Evolutionary conservation across 2,329 filamentous ascomycete species (phyloP).

Genomic region (Bipolaris zeicola): DNA sequence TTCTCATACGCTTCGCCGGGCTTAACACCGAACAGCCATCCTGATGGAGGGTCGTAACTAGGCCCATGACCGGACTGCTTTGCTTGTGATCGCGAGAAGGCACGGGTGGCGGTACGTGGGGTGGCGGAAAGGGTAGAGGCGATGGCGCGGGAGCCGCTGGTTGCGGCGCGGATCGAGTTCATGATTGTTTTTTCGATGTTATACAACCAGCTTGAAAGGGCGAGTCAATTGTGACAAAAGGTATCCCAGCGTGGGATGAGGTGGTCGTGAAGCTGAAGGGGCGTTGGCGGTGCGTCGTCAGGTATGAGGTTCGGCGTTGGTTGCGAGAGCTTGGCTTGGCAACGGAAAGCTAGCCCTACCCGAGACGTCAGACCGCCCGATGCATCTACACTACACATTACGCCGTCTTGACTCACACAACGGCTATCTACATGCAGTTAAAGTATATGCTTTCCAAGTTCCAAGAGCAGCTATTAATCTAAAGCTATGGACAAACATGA

Average conservation of each 20-base stretch:
- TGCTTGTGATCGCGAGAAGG: conserved; percentile 31
- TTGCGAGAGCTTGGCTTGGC: conserved; percentile 19
- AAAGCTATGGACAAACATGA: too few species aligned
- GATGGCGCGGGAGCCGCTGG: conserved; percentile 30
- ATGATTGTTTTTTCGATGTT: conserved; percentile 21
- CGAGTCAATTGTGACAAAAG: not conserved
- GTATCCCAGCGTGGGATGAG: conserved; percentile 6
- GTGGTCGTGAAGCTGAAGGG: conserved; percentile 10
- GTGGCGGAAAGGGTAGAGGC: conserved; percentile 24
- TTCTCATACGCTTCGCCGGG: conserved; percentile 94
- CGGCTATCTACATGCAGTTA: too few species aligned
- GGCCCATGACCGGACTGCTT: conserved; percentile 61
- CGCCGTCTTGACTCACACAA: too few species aligned
- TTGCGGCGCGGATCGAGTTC: conserved; percentile 34
- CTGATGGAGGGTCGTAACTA: conserved; percentile 86
- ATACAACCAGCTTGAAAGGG: not conserved
- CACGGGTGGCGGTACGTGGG: conserved; percentile 21
- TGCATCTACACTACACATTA: too few species aligned
- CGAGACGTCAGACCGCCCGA: conserved; percentile 12
- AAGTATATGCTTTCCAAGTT: too few species aligned
- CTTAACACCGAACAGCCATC: conserved; percentile 93
- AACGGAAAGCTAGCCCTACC: conserved; percentile 12
- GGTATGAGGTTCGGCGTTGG: conserved; percentile 12
- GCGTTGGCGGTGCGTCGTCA: conserved; percentile 11
- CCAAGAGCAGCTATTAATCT: too few species aligned